Percentiles rank a stretch among this genome's conserved stretches.
These are phyloP conservation scores for Colletotrichum sp. DNA, from an alignment of 2,329 filamentous ascomycete species.

Conservation along the genomic window DNA sequence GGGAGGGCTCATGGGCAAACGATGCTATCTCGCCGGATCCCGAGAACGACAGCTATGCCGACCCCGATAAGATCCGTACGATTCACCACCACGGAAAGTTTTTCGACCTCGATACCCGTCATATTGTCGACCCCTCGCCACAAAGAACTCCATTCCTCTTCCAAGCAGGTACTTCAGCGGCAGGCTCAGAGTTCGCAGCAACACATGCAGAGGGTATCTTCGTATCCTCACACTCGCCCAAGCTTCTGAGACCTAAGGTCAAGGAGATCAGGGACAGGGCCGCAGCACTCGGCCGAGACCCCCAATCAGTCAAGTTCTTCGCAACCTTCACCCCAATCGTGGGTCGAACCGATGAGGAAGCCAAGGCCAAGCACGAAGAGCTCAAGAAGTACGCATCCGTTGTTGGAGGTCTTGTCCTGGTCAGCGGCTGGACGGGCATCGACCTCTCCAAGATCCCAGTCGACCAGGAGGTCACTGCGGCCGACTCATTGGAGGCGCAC, in stretches of 20 bases:
- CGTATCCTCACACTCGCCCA: constrained; percentile 58
- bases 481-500: constrained; percentile 58
- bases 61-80: constrained; percentile 62
- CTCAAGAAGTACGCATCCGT: constrained; percentile 57
- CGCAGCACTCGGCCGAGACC: constrained; percentile 56
- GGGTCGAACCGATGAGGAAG: constrained; percentile 56
- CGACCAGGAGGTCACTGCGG: constrained; percentile 61
- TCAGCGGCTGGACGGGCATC: constrained; percentile 65
- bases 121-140: constrained; percentile 59
- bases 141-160: constrained; percentile 63
- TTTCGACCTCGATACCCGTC: constrained; percentile 34
- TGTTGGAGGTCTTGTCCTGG: constrained; percentile 59
- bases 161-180: constrained; percentile 64
- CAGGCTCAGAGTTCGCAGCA: constrained; percentile 61
- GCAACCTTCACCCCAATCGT: constrained; percentile 55
- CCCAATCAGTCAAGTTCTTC: constrained; percentile 61
- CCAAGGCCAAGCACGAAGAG: constrained; percentile 55
- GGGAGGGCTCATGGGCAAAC: constrained; percentile 62
- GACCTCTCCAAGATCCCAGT: constrained; percentile 62
- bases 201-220: constrained; percentile 67
- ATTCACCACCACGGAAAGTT: constrained; percentile 55
- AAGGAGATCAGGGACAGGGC: constrained; percentile 58
- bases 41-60: constrained; percentile 59
- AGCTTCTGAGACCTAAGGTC: constrained; percentile 54
- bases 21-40: constrained; percentile 61